These are phyloP conservation scores for Mycotypha africana DNA, from an alignment of 371 early-diverging fungal species.

Conservation along the genomic window DNA sequence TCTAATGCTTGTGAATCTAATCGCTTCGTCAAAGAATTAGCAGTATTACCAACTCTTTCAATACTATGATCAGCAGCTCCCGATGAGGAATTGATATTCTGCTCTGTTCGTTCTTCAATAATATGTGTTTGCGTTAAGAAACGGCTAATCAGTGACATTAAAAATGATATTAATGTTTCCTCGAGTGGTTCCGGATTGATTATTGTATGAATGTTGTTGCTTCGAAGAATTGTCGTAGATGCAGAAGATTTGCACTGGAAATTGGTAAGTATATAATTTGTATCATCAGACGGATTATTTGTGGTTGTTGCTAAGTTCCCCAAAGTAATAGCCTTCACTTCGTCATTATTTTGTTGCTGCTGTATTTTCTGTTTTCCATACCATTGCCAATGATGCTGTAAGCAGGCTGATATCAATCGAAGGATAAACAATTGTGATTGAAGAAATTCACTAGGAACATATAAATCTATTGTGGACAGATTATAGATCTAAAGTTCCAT, in stretches of 20 bases:
- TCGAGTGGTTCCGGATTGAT: slow-evolving; percentile 75
- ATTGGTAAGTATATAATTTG: slow-evolving; percentile 8
- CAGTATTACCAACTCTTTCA: no score
- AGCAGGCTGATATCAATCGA: slow-evolving; percentile 64
- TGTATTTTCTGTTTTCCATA: slow-evolving; percentile 42
- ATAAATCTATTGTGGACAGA: slow-evolving; percentile 34
- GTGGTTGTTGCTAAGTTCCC: no score
- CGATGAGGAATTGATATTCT: slow-evolving; percentile 22
- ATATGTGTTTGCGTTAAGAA: slow-evolving; percentile 50
- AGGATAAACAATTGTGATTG: slow-evolving; percentile 73
- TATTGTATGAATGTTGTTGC: no score
- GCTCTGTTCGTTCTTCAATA: slow-evolving; percentile 44
- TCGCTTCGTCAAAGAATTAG: slow-evolving; percentile 18
- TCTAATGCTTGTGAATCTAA: slow-evolving; percentile 25
- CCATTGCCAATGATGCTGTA: slow-evolving; percentile 67
- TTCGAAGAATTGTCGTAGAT: no score
- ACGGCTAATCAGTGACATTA: slow-evolving; percentile 54
- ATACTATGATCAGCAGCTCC: slow-evolving; percentile 17
- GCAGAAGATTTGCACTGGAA: no score
- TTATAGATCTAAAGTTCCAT: slow-evolving; percentile 23
- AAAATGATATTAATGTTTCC: slow-evolving; percentile 60
- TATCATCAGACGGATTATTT: slow-evolving; percentile 8
- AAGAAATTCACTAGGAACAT: slow-evolving; percentile 53
- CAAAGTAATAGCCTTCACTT: no score
- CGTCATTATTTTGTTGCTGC: no score